phyloP scores from a whole-genome alignment of 169 alveolate genomes.

The Plasmodium adleri region DNA sequence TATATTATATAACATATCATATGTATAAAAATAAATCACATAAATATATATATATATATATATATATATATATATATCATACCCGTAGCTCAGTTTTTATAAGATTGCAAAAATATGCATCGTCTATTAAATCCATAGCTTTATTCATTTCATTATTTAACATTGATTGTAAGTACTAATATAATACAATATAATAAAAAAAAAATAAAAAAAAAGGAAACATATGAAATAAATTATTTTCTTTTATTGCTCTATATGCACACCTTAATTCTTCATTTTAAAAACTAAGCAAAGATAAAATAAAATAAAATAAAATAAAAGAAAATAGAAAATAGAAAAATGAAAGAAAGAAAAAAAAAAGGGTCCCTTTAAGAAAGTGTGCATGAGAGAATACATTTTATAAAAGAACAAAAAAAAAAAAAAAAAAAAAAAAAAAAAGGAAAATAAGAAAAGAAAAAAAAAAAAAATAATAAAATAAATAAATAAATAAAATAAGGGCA shows the following conservation, averaged over 20 bases:
- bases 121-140: conserved; percentile 28
- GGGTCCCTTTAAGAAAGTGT: background rate
- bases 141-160: conserved; percentile 13
- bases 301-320: no score
- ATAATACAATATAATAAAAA: background rate
- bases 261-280: background rate
- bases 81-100: conserved; percentile 53
- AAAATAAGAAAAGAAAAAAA: no score
- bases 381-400: background rate
- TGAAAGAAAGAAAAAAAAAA: background rate
- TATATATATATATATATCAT: background rate
- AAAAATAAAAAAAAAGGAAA: background rate
- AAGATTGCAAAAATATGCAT: conserved; percentile 49
- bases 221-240: background rate
- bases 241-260: conserved; percentile 2
- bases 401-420: no score
- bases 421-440: no score
- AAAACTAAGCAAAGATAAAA: no score
- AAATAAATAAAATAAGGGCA: no score
- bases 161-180: conserved; percentile 5
- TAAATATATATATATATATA: background rate
- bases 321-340: no score
- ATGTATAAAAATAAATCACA: background rate
- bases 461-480: no score
- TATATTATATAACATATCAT: background rate